Conservation (phyloP, 345 rosid genomes). For the Punica granatum region DNA sequence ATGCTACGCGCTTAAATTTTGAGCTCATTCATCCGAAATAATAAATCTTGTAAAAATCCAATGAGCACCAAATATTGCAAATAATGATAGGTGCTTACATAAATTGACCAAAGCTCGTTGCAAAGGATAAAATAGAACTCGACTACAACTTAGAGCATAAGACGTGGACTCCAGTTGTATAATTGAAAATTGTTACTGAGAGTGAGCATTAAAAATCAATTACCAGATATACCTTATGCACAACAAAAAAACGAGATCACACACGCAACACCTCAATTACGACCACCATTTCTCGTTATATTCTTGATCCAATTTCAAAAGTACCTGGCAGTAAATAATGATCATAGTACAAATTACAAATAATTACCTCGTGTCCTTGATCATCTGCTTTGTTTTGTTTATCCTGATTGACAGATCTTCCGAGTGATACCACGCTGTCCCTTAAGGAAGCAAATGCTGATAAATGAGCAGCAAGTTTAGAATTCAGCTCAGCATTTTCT, state of each 20-base stretch:
- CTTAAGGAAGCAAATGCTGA: constrained; percentile 50
- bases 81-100: too few relatives aligned
- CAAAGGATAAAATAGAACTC: not conserved
- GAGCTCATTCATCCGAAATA: too few relatives aligned
- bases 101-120: too few relatives aligned
- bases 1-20: too few relatives aligned
- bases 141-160: not conserved
- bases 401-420: constrained; percentile 34
- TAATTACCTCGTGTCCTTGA: constrained; percentile 43
- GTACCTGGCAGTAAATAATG: not conserved
- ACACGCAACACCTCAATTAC: not conserved
- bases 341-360: not conserved
- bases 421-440: constrained; percentile 56
- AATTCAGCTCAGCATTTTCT: constrained; percentile 46
- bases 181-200: not conserved
- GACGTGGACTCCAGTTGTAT: not conserved
- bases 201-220: not conserved
- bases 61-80: too few relatives aligned
- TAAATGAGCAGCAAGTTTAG: constrained; percentile 40
- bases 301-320: not conserved
- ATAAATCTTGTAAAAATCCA: too few relatives aligned
- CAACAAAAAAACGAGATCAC: not conserved
- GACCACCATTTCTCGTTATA: not conserved
- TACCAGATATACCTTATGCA: not conserved
- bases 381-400: constrained; percentile 18